A percentile compares a stretch with the other conserved stretches of the same genome.
phyloP scores from a whole-genome alignment of 1,284 basidiomycete genomes.

The Melampsora larici-populina region DNA sequence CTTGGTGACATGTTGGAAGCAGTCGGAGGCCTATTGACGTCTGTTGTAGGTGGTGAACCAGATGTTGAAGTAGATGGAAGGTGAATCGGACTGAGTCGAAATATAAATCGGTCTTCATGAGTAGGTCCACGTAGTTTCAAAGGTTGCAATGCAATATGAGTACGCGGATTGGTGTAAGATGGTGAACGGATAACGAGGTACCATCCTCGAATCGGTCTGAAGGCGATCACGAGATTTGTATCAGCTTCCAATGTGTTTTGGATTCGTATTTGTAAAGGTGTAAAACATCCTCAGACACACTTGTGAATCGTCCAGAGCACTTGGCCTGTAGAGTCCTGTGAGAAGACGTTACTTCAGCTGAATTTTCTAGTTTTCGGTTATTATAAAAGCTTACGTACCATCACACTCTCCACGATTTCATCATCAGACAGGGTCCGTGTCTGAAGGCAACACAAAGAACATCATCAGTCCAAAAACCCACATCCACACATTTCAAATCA shows the following conservation, averaged over 20 bases:
- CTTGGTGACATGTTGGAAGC: background rate
- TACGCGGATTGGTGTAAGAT: background rate
- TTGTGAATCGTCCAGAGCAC: conserved; percentile 38
- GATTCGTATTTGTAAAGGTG: background rate
- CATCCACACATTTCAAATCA: background rate
- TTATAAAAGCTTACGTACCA: background rate
- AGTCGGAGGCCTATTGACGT: background rate
- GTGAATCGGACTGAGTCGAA: background rate
- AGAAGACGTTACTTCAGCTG: background rate
- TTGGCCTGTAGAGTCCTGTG: conserved; percentile 26
- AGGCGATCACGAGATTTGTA: background rate
- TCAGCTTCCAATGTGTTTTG: background rate
- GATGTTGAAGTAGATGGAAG: background rate
- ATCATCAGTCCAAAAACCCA: background rate
- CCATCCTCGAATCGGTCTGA: conserved; percentile 40
- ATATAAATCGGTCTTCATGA: background rate
- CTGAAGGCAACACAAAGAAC: background rate
- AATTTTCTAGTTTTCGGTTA: background rate
- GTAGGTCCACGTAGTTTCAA: background rate
- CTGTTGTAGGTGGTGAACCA: no score
- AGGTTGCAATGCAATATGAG: background rate
- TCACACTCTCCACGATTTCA: conserved; percentile 36
- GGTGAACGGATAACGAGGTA: conserved; percentile 35
- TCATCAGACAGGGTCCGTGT: conserved; percentile 15
- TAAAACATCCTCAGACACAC: background rate